These are phyloP conservation scores for Amauroascus niger DNA, from an alignment of 2,329 filamentous ascomycete species.

Conservation along the genomic window DNA sequence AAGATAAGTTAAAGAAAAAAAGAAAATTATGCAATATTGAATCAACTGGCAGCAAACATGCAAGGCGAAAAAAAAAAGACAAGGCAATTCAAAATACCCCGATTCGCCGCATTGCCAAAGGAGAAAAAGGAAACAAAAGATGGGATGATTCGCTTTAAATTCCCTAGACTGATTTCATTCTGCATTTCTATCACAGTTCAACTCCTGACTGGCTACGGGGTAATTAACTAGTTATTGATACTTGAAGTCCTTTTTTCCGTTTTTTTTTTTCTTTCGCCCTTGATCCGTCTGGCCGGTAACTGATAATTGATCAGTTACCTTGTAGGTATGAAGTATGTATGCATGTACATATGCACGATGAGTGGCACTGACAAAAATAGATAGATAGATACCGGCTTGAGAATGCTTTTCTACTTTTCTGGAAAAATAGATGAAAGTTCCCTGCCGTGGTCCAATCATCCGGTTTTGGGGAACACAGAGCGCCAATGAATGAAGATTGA, in stretches of 20 bases:
- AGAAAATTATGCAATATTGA: background rate
- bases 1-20: background rate
- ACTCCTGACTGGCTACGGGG: too few relatives aligned
- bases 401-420: too few relatives aligned
- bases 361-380: background rate
- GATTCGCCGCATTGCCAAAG: background rate
- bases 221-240: too few relatives aligned
- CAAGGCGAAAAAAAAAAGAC: background rate
- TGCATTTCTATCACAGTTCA: too few relatives aligned
- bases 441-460: too few relatives aligned
- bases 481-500: too few relatives aligned
- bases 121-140: background rate
- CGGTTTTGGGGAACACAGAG: too few relatives aligned
- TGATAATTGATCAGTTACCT: too few relatives aligned
- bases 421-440: too few relatives aligned
- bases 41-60: background rate
- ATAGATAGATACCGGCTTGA: too few relatives aligned
- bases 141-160: constrained; percentile 3
- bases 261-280: background rate
- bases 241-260: too few relatives aligned
- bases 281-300: background rate
- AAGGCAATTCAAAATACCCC: background rate
- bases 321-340: too few relatives aligned
- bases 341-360: background rate
- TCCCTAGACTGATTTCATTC: background rate